Base-by-base conservation (phyloP, 2,329 filamentous ascomycete genomes). In the Rhinocladiella similis region DNA sequence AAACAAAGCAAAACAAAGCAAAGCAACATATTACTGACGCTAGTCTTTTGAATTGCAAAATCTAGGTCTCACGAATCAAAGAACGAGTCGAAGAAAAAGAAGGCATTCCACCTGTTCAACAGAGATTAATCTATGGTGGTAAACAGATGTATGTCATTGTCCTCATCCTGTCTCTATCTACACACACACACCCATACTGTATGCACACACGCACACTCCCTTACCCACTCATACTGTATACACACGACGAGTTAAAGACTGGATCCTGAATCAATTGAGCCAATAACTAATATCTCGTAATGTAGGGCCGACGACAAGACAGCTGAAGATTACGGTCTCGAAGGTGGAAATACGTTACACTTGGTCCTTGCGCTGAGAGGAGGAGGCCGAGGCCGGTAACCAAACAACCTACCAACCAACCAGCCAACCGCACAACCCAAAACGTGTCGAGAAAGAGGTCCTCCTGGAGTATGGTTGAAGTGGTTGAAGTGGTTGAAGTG, bases 11-110 rank as follows among this genome's bases (percentile, higher is more conserved):
- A 19, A 41, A 41, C n/a, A 25, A 25, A 25, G 7, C 35, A 41
- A 41, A 41, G 5, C 3, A 19, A 19, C 12, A 41, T n/a, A n/a
- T n/a, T n/a, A 41, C 29, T 20, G 47, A 35, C 29, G 20, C 67
- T 53, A 13, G 10, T 16, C 38, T 2, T 16, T 13, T 19, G 25
- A 27, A 27, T 27, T 4, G 29, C 29, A 38, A 5, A 13, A 4
- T n/a, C 12, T 41, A 96, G 91, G 90, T 97, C 66, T 87, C 89
- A 39, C 87, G 92, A 73, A 97, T 99, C 82, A 99, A 99, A 82
- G 94, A 97, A 77, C 92, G 93, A 69, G 94, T 99, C 54, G 94
- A 99, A 76, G 94, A 99, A 80, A 97, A 97, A 78, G 94, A 97
- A 73, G 94, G 94, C 55, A 99, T 99, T 68, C 93, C 94, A 42